Conservation (phyloP, 2,329 filamentous ascomycete genomes). For the Alternaria arbusti region DNA sequence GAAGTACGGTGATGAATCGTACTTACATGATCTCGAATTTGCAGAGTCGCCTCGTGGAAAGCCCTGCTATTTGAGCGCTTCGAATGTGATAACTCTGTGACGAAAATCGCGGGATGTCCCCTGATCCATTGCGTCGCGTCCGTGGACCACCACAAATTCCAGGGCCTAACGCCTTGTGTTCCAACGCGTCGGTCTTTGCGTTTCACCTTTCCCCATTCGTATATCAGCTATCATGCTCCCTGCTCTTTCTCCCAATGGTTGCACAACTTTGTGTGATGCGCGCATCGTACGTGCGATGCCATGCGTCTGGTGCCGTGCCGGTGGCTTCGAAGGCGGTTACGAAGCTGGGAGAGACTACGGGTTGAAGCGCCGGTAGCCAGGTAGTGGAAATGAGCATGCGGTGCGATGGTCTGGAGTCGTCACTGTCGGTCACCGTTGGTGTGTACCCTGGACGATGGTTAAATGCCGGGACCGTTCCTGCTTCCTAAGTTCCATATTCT, state of each 20-base stretch:
- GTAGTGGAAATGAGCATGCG: slow-evolving; percentile 18
- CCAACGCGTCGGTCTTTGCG: slow-evolving; percentile 17
- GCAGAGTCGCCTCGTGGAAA: slow-evolving; percentile 17
- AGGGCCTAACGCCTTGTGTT: slow-evolving; percentile 33
- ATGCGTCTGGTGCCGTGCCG: slow-evolving; percentile 5
- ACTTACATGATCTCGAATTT: slow-evolving; percentile 12
- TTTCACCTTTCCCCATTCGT: slow-evolving; percentile 34
- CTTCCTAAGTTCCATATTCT: too few relatives aligned
- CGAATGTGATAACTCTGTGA: slow-evolving; percentile 26
- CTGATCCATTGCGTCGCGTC: slow-evolving; percentile 10
- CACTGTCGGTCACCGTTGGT: too few relatives aligned
- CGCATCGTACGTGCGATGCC: too few relatives aligned
- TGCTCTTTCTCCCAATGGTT: slow-evolving; percentile 20
- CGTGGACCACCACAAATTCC: too few relatives aligned
- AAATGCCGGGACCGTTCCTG: too few relatives aligned
- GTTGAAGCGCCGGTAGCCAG: slow-evolving; percentile 15
- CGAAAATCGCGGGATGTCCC: not conserved
- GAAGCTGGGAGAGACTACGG: not conserved
- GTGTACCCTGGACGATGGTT: too few relatives aligned
- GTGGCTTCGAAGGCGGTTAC: slow-evolving; percentile 20
- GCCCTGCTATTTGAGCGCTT: slow-evolving; percentile 23
- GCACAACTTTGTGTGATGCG: not conserved
- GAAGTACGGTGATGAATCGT: slow-evolving; percentile 14
- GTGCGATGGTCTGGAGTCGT: too few relatives aligned
- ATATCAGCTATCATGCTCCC: slow-evolving; percentile 20